These are phyloP conservation scores for Ustilago hordei DNA, from an alignment of 1,284 basidiomycete species.

Conservation along the genomic window DNA sequence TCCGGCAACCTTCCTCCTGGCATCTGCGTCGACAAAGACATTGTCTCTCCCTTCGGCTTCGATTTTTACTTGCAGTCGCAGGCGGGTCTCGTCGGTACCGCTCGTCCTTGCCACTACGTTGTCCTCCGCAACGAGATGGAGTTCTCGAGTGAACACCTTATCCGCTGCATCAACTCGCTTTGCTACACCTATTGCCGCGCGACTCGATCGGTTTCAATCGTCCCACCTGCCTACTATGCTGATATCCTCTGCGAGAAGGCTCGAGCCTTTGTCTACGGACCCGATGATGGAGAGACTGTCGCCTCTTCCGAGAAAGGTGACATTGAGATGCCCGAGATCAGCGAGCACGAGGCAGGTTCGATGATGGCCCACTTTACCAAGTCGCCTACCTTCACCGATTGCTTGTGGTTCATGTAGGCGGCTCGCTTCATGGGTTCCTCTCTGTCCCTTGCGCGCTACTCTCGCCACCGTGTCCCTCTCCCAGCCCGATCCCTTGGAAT, in stretches of 20 bases:
- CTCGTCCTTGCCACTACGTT: slow-evolving; percentile 71
- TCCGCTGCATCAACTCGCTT: slow-evolving; percentile 68
- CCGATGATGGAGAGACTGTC: slow-evolving; percentile 50
- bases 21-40: slow-evolving; percentile 68
- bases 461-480: background rate
- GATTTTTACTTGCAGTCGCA: slow-evolving; percentile 68
- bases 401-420: slow-evolving; percentile 48
- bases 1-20: slow-evolving; percentile 72
- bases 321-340: slow-evolving; percentile 6
- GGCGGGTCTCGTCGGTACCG: slow-evolving; percentile 68
- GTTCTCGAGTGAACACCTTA: slow-evolving; percentile 42
- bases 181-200: slow-evolving; percentile 71
- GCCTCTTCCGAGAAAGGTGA: slow-evolving; percentile 14
- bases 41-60: slow-evolving; percentile 72
- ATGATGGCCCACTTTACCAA: slow-evolving; percentile 33
- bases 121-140: slow-evolving; percentile 70
- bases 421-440: background rate
- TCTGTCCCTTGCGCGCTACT: background rate
- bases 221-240: slow-evolving; percentile 71
- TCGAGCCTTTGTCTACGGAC: slow-evolving; percentile 69
- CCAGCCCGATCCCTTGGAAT: no score
- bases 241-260: slow-evolving; percentile 71
- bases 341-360: slow-evolving; percentile 24
- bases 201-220: slow-evolving; percentile 70
- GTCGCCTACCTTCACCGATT: slow-evolving; percentile 22